Conservation (phyloP, 1,284 basidiomycete genomes). For the Exobasidium rhododendri region DNA sequence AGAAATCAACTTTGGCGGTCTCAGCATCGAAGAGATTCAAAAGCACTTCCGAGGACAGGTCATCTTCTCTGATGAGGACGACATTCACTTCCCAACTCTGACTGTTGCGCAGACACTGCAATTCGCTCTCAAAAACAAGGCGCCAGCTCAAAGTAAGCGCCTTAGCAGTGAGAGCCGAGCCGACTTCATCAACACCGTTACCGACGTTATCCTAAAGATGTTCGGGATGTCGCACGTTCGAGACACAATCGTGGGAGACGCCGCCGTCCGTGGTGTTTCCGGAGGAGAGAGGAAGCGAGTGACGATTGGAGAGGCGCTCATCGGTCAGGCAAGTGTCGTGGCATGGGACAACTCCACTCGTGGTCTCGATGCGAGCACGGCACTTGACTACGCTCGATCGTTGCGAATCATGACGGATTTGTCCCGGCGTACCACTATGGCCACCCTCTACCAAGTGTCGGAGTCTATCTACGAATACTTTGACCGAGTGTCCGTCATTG, state of each 20-base stretch:
- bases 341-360: constrained; percentile 45
- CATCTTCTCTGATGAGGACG: constrained; percentile 30
- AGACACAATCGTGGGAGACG: constrained; percentile 45
- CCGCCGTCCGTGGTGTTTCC: constrained; percentile 40
- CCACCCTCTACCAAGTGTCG: constrained; percentile 43
- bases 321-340: constrained; percentile 29
- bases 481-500: constrained; percentile 39
- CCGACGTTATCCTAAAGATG: constrained; percentile 42
- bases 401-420: constrained; percentile 42
- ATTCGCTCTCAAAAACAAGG: constrained; percentile 41
- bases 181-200: constrained; percentile 34
- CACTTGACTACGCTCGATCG: constrained; percentile 40
- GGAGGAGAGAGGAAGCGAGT: constrained; percentile 44
- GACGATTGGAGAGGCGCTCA: constrained; percentile 40
- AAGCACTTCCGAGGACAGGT: constrained; percentile 40
- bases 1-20: constrained; percentile 39
- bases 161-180: constrained; percentile 24
- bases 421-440: constrained; percentile 41
- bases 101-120: constrained; percentile 41
- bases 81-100: constrained; percentile 42
- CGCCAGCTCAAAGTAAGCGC: constrained; percentile 25
- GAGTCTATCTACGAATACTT: constrained; percentile 43
- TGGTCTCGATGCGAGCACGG: constrained; percentile 43
- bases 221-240: constrained; percentile 48
- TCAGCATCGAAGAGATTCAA: constrained; percentile 26